A percentile compares a stretch with the other conserved stretches of the same genome.
Conservation (phyloP, 2,329 filamentous ascomycete genomes). For the Allantophomopsis cytisporea region DNA sequence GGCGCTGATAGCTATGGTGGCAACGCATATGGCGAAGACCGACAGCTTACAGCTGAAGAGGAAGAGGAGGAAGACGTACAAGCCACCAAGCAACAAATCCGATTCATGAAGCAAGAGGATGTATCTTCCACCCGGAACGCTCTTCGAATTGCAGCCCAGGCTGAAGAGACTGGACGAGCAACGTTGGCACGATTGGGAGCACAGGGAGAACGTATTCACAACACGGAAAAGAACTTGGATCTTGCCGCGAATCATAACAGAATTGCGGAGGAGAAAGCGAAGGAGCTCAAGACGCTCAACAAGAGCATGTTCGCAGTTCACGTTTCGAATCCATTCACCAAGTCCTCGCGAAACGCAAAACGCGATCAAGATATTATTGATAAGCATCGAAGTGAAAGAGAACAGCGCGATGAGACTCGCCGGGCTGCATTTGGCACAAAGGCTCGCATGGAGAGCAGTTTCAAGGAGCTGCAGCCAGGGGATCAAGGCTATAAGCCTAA, state of each 20-base stretch:
- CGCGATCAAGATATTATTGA: conserved; percentile 58
- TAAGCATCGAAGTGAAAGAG: conserved; percentile 51
- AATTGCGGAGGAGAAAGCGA: conserved; percentile 65
- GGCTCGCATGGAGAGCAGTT: conserved; percentile 37
- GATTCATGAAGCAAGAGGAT: conserved; percentile 64
- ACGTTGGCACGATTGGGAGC: conserved; percentile 62
- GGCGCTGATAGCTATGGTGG: conserved; percentile 4
- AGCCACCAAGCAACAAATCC: conserved; percentile 61
- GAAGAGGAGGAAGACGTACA: conserved; percentile 61
- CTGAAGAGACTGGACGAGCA: conserved; percentile 56
- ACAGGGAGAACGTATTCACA: conserved; percentile 70
- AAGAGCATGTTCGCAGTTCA: conserved; percentile 83
- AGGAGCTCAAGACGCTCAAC: conserved; percentile 75
- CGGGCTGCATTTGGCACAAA: conserved; percentile 35
- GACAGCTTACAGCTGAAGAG: conserved; percentile 68
- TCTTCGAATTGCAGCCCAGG: conserved; percentile 51
- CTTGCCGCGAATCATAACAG: conserved; percentile 64
- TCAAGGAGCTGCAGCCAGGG: conserved; percentile 25
- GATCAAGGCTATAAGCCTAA: conserved; percentile 14
- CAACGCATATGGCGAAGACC: conserved; percentile 35
- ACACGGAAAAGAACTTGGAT: conserved; percentile 74
- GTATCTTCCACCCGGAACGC: conserved; percentile 60
- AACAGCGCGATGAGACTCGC: conserved; percentile 49
- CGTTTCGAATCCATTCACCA: conserved; percentile 66
- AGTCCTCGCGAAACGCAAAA: conserved; percentile 45